Percentiles rank a stretch among this genome's conserved stretches.
These are phyloP conservation scores for Limtongozyma cylindracea DNA, from an alignment of 805 yeast species.

Conservation along the genomic window DNA sequence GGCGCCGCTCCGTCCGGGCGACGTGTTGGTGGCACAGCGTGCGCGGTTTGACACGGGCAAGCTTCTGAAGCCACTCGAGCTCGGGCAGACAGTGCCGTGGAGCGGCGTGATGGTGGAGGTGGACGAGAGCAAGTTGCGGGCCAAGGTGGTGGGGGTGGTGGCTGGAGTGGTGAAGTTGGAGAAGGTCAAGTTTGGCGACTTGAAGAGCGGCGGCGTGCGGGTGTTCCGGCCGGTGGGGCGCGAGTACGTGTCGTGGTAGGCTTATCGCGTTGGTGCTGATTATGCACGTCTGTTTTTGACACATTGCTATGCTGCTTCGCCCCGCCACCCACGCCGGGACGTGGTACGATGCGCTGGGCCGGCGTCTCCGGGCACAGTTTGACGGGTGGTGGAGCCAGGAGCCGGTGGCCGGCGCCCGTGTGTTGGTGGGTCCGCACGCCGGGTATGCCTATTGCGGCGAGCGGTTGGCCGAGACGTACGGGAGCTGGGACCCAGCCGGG, in stretches of 20 bases:
- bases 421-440: constrained; percentile 42
- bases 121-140: constrained; percentile 48
- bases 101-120: constrained; percentile 42
- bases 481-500: constrained; percentile 32
- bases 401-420: constrained; percentile 17
- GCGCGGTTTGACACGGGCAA: constrained; percentile 45
- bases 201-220: constrained; percentile 56
- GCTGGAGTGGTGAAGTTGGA: constrained; percentile 27
- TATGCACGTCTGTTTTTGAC: constrained; percentile 1
- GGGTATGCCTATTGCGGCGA: constrained; percentile 71
- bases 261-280: constrained; percentile 1
- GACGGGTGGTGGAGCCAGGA: constrained; percentile 16
- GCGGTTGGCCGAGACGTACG: constrained; percentile 55
- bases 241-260: constrained; percentile 42
- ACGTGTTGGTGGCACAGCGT: constrained; percentile 48
- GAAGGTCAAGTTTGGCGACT: constrained; percentile 41
- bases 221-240: constrained; percentile 64
- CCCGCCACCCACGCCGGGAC: constrained; percentile 79
- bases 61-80: constrained; percentile 21
- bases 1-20: constrained; percentile 63
- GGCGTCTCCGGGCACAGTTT: constrained; percentile 22
- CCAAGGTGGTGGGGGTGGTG: constrained; percentile 38
- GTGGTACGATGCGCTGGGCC: constrained; percentile 43
- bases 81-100: too few relatives aligned
- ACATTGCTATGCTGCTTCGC: background rate